phyloP scores from a whole-genome alignment of 257 asterid species.

The Pogostemon cablin region DNA sequence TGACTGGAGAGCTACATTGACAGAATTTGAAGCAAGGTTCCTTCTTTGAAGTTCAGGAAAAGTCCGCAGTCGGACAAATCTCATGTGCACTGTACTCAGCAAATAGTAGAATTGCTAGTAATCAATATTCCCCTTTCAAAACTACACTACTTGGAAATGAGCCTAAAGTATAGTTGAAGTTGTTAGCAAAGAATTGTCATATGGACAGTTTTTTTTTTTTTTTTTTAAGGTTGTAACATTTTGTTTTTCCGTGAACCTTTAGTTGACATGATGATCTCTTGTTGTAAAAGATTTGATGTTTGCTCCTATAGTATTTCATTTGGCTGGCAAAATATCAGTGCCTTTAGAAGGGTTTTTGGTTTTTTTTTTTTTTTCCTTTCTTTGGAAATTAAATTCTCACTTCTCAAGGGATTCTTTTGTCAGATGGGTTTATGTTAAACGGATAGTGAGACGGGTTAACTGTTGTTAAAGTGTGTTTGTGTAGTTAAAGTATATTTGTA shows the following conservation, averaged over 20 bases:
- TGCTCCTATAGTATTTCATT: background rate
- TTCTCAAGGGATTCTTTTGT: too few species aligned
- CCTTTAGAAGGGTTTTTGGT: background rate
- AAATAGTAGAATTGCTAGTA: conserved; percentile 2
- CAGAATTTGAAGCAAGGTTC: background rate
- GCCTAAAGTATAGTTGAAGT: conserved; percentile 5
- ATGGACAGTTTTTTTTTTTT: background rate
- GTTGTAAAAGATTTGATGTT: background rate
- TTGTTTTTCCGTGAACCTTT: conserved; percentile 3
- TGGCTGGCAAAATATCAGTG: too few species aligned
- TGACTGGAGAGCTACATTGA: background rate
- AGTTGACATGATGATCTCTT: conserved; percentile 13
- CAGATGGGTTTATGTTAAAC: too few species aligned
- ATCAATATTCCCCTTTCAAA: background rate
- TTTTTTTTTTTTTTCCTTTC: too few species aligned
- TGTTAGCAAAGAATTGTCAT: background rate
- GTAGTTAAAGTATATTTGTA: too few species aligned
- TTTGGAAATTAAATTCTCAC: too few species aligned
- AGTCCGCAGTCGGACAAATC: conserved; percentile 5
- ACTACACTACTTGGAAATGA: conserved; percentile 2
- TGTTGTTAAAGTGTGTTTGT: too few species aligned
- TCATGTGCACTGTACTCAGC: background rate
- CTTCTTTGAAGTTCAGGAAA: conserved; percentile 19
- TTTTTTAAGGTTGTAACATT: background rate
- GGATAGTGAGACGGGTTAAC: too few species aligned